Base-by-base conservation (phyloP, 1,284 basidiomycete genomes). In the Taiwanofungus camphoratus region DNA sequence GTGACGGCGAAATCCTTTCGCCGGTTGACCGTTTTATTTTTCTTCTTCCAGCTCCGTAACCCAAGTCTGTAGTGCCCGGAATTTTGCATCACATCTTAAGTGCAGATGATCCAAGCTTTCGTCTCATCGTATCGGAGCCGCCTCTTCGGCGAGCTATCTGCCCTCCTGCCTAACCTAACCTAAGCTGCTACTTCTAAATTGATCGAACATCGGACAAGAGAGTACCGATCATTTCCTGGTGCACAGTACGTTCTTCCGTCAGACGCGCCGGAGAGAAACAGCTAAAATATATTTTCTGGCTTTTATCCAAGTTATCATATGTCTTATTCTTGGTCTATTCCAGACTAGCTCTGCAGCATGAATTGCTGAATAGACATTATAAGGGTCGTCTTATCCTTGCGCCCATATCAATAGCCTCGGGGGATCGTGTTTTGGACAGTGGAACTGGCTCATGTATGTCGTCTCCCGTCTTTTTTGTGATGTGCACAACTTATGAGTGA, bases 391-490 rank as follows among this genome's bases (percentile, higher is more conserved):
- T 57, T 23, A 24, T 58, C 3, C 32, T 52, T 8, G 43, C 55
- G 0, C 49, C 52, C 7, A 32, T 59, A 1, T n/a, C 35, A 5
- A 38, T 59, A 15, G 29, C 30, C 8, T 13, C 38, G 7, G 48
- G 26, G 15, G 53, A 56, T 37, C 47, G 50, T 32, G 48, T 59
- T n/a, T 46, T 60, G n/a, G 58, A 61, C 36, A 52, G 44, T 32
- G 59, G 52, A 9, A 51, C 53, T 9, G 60, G 58, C 1, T 50
- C 53, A 26, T 58, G 59, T 57, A 30, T 30, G 48, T 15, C 1
- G 9, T 36, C 13, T 26, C 11, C 26, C n/a, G 22, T 15, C 22
- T 40, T 35, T 20, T n/a, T 12, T 9, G 8, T 20, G 41, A 36
- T 3, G 24, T 7, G 26, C 19, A 15, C 36, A 9, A 13, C 6